Evolutionary conservation across 345 rosid species (phyloP), one percentile per base, ranked within the genome.

Genomic region (Salix purpurea): DNA sequence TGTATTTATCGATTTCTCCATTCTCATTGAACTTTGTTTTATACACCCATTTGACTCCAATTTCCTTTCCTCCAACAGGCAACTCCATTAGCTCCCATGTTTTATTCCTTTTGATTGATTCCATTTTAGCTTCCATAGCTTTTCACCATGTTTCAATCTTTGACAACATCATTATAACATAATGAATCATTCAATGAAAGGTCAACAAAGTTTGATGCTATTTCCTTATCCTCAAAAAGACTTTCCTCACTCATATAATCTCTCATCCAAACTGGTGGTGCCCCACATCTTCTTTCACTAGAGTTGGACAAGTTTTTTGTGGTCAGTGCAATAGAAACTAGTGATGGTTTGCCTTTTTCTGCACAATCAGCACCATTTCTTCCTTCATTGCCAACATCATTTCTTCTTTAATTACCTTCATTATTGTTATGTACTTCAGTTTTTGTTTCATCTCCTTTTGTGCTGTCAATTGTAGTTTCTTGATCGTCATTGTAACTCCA

Each of bases 331-430:
- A 32, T 4, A 32, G 34, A 32, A 32, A 32, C 34, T 32, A 4
- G 34, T 32, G 34, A 32, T 0, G 34, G 34, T 3, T 2, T 32
- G 4, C 5, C 34, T 4, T 30, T 30, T 30, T 30, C 32, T 30
- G 0, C 32, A 30, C 3, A 30, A 30, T 30, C 32, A 30, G 0
- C 32, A 30, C 32, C 3, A 30, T 30, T 30, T 30, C 34, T 32
- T 32, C 5, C 3, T 23, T 2, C 14, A 4, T 19, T 7, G 18
- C 1, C 0, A 37, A 1, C 40, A 37, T 0, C 9, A 7, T 1
- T 37, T 7, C 9, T 8, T 37, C 1, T 7, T 37, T 37, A 9
- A 37, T 37, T 37, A 1, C 7, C 40, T 6, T 37, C 40, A 37
- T 37, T n/a, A 18, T 69, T 56, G 1, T 44, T 32, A 8, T 69